Evolutionary conservation across 1,284 basidiomycete genomes (phyloP), one percentile per base, ranked within the genome.

Genomic region (Acaromyces ingoldii): DNA sequence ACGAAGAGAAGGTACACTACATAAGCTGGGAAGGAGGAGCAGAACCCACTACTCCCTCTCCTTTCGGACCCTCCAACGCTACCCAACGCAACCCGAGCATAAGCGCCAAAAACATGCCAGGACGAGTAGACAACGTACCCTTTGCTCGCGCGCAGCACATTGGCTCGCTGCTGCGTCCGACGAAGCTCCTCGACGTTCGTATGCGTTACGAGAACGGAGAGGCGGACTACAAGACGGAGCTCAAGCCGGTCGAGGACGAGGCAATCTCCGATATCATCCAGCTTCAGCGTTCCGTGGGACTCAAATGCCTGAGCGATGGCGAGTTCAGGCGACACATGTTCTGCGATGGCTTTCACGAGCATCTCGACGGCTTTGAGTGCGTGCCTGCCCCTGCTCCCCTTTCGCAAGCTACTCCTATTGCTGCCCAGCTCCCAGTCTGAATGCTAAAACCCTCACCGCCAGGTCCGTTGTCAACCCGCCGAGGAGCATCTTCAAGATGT

Each of bases 131-230:
- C n/a, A n/a, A n/a, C n/a, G n/a, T n/a, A n/a, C 38, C 38, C 7
- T 40, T 40, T 25, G 7, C 21, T 40, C 38, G 38, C 11, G 45
- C 45, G 6, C 22, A 47, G 19, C 45, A 47, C 29, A 47, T 47
- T 37, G 45, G 45, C 45, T 47, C 45, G 2, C 37, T 47, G 15
- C 37, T 47, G 10, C 45, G 45, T 21, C 45, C 45, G 7, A 29
- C 6, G 11, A 2, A 37, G 21, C 29, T 47, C 21, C 45, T 47
- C 25, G 13, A 37, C 15, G 45, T 29, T 6, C 45, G 45, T 21
- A 19, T 39, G 10, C 6, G 30, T 10, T 47, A 10, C 37, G 45
- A 47, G 19, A 29, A 37, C 30, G 30, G 25, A 6, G 7, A 37
- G 29, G 7, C 30, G 9, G n/a, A 15, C 21, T 39, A 37, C 10